A percentile compares a stretch with the other conserved stretches of the same genome.
Evolutionary conservation across 768 basidiomycete species (phyloP).

Genomic region (Hypholoma sublateritium): DNA sequence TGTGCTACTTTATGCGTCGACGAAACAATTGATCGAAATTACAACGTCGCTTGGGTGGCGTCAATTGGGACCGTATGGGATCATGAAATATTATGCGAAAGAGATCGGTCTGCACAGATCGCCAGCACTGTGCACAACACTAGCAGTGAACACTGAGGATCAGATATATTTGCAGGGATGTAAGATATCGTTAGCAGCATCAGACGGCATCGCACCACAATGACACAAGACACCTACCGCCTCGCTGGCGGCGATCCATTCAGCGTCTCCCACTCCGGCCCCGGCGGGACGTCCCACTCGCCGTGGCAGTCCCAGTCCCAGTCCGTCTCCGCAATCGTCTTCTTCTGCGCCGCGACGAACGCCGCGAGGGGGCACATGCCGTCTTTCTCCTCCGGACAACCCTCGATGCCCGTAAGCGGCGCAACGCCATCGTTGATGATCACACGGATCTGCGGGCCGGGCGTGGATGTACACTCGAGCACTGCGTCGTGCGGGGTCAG

Average conservation of each 20-base stretch:
- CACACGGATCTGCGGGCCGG: conserved; percentile 67
- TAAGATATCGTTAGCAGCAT: too few relatives aligned
- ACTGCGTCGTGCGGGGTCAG: conserved; percentile 39
- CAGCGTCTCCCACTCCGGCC: conserved; percentile 69
- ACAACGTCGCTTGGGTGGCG: too few relatives aligned
- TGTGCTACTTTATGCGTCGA: too few relatives aligned
- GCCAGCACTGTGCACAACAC: too few relatives aligned
- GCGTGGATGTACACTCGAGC: conserved; percentile 53
- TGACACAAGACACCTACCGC: too few relatives aligned
- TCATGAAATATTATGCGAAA: too few relatives aligned
- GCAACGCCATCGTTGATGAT: conserved; percentile 88
- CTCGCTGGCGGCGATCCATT: conserved; percentile 60
- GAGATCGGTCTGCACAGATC: too few relatives aligned
- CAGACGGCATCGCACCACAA: too few relatives aligned
- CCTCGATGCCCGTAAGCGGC: conserved; percentile 74
- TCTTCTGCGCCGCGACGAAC: conserved; percentile 70
- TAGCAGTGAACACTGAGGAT: too few relatives aligned
- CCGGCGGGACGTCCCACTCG: conserved; percentile 70
- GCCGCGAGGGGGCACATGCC: conserved; percentile 76
- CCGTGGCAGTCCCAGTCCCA: conserved; percentile 78
- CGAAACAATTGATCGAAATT: too few relatives aligned
- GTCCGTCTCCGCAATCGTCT: conserved; percentile 63
- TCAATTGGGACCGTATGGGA: too few relatives aligned
- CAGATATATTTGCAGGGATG: too few relatives aligned
- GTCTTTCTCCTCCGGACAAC: conserved; percentile 69